Base-by-base conservation (phyloP, 1,284 basidiomycete genomes). In the Leccinum insolens region DNA sequence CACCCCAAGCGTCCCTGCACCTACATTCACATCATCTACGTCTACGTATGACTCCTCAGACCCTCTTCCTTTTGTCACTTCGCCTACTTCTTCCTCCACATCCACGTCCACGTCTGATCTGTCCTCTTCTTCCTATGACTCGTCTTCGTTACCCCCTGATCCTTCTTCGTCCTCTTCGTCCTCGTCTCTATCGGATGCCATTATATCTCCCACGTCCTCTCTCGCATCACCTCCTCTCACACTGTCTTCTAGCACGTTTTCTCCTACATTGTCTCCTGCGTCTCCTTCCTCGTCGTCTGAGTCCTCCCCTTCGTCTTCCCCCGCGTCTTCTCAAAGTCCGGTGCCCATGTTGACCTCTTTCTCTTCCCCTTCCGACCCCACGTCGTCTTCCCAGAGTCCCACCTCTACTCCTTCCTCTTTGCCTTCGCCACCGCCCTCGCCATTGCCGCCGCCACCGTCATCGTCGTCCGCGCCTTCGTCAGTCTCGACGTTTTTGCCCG, bases 131-230 rank as follows among this genome's bases (percentile, higher is more conserved):
- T 63, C 60, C 14, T 22, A 66, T 44, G 57, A 37, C 12, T 22
- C 28, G 4, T 68, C 68, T n/a, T 62, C 67, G 22, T 58, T 66
- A 2, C n/a, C 34, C 4, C 37, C 67, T 9, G 52, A 49, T 3
- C 25, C 25, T 4, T 59, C 46, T 34, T 55, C 25, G 3, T 59
- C 61, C 3, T 57, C 37, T 34, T 17, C 22, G 7, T 22, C 49
- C 20, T 22, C n/a, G 6, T 55, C 49, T 31, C 0, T 31, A 31
- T 14, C 58, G 58, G 62, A 52, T 12, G 41, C 60, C 25, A 41
- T 17, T 22, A 7, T 28, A 55, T 34, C 71, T 20, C 22, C 61
- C 15, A 25, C 61, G 14, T 28, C 44, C 2, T 65, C 44, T 58
- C 55, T 68, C 14, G n/a, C 55, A 57, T 57, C 22, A 12, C 55